Percentiles rank a stretch among this genome's conserved stretches.
These are phyloP conservation scores for Moricandia arvensis DNA, from an alignment of 345 rosid species.

Conservation along the genomic window DNA sequence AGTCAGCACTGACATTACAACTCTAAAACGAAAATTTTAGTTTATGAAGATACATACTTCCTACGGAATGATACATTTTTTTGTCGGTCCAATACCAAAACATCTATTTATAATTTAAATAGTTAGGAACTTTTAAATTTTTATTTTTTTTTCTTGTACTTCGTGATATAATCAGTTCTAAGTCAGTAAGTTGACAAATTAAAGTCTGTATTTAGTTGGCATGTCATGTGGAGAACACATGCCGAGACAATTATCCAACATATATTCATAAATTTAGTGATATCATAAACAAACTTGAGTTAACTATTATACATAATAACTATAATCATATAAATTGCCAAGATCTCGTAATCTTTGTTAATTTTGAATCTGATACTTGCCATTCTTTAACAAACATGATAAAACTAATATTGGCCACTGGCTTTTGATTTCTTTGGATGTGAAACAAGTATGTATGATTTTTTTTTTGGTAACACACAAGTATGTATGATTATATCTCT, in stretches of 20 bases:
- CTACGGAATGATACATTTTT: conserved; percentile 7
- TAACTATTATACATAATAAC: background rate
- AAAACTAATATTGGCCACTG: background rate
- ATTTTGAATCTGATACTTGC: background rate
- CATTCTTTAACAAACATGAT: background rate
- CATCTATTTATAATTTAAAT: background rate
- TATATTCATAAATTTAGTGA: background rate
- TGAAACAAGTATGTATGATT: conserved; percentile 37
- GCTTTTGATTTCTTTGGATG: conserved; percentile 30
- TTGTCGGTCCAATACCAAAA: conserved; percentile 27
- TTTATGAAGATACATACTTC: conserved; percentile 17
- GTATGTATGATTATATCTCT: conserved; percentile 30
- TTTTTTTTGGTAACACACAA: too few species aligned
- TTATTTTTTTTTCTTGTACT: background rate
- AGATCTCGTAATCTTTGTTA: background rate
- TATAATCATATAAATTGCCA: background rate
- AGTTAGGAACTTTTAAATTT: background rate
- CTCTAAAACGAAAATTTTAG: conserved; percentile 22
- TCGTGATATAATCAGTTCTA: conserved; percentile 15
- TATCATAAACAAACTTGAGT: conserved; percentile 1
- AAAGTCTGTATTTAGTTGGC: conserved; percentile 33
- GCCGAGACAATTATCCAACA: conserved; percentile 25
- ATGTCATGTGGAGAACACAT: conserved; percentile 27
- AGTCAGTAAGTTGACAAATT: conserved; percentile 25
- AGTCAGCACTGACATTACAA: conserved; percentile 11